Percentiles rank a stretch among this genome's conserved stretches.
Conservation (phyloP, 164 flowering plant genomes). For the Taxillus chinensis region DNA sequence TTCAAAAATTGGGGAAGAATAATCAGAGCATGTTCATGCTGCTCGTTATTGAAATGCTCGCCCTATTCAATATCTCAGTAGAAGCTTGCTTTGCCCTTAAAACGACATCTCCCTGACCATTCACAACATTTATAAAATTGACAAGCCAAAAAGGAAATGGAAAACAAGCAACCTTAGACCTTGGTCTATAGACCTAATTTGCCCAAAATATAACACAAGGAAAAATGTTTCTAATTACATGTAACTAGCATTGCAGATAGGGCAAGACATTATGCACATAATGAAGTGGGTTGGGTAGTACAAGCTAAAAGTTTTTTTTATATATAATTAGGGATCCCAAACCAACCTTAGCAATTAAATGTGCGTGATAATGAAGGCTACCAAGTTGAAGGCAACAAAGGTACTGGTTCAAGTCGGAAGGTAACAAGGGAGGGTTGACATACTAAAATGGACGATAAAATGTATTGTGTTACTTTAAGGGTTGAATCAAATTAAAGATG, state of each 20-base stretch:
- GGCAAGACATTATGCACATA: not conserved
- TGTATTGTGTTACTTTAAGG: not conserved
- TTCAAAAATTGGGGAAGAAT: not conserved
- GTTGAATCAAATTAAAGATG: not conserved
- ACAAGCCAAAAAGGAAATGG: not conserved
- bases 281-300: too few relatives aligned
- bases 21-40: slow-evolving; percentile 59
- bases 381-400: too few relatives aligned
- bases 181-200: not conserved
- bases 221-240: too few relatives aligned
- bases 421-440: not conserved
- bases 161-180: not conserved
- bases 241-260: too few relatives aligned
- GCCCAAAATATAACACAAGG: not conserved
- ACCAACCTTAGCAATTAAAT: not conserved
- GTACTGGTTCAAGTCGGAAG: not conserved
- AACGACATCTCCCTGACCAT: slow-evolving; percentile 48
- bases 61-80: slow-evolving; percentile 50
- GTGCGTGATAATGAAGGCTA: not conserved
- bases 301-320: not conserved
- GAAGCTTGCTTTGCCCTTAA: slow-evolving; percentile 55
- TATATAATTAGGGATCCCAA: not conserved
- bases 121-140: not conserved
- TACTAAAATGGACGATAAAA: not conserved
- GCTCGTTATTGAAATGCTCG: slow-evolving; percentile 57